phyloP scores from a whole-genome alignment of 129 eudicot genomes.

The Kitagawia praeruptora region DNA sequence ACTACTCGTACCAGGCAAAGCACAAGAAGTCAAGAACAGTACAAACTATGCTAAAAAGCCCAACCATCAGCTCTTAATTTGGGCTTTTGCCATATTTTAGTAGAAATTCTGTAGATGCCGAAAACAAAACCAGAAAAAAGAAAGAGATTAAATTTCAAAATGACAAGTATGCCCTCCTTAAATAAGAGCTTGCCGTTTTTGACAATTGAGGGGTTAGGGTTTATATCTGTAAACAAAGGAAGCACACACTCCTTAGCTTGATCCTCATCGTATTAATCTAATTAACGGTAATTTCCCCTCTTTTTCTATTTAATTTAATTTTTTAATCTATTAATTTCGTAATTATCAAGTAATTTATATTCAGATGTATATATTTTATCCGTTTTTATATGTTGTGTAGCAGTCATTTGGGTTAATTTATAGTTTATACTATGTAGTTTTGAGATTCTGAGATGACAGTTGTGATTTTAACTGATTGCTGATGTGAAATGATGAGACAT shows the following conservation, averaged over 20 bases:
- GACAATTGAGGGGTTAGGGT: background rate
- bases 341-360: too few relatives aligned
- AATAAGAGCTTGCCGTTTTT: background rate
- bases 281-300: background rate
- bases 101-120: too few relatives aligned
- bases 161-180: background rate
- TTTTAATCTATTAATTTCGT: too few relatives aligned
- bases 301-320: too few relatives aligned
- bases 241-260: background rate
- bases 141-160: too few relatives aligned
- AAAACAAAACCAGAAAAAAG: too few relatives aligned
- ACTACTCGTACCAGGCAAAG: too few relatives aligned
- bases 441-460: too few relatives aligned
- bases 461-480: background rate
- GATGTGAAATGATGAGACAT: background rate
- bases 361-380: background rate
- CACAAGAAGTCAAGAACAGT: too few relatives aligned
- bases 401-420: background rate
- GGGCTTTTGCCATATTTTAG: too few relatives aligned
- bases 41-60: too few relatives aligned
- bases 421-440: background rate
- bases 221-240: background rate
- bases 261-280: background rate
- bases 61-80: too few relatives aligned
- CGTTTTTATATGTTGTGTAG: background rate